Evolutionary conservation across 805 yeast species (phyloP).

Genomic region (Wickerhamiella lipophila): DNA sequence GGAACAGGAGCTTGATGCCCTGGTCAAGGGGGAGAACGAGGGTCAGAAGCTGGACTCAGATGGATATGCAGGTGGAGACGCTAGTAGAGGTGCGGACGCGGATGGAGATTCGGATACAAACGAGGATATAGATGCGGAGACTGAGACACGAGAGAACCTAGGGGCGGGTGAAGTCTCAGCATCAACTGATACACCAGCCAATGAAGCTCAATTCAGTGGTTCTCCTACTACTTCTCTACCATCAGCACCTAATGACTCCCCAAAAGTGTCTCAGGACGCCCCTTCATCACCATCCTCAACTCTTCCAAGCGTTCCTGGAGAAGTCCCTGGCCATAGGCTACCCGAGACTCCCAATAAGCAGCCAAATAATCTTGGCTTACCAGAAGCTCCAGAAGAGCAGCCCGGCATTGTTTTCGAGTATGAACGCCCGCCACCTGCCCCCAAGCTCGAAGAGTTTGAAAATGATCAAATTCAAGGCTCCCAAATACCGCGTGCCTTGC

Average conservation of each 20-base stretch:
- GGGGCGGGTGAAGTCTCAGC: too few relatives aligned
- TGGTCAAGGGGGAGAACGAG: background rate
- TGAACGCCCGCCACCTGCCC: conserved; percentile 11
- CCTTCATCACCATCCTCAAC: background rate
- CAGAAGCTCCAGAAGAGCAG: conserved; percentile 9
- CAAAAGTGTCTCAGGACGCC: too few relatives aligned
- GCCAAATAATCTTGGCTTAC: conserved; percentile 15
- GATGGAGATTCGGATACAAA: background rate
- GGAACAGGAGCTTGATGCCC: conserved; percentile 8
- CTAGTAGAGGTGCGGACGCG: background rate
- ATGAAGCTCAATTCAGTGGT: too few relatives aligned
- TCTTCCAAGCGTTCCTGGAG: background rate
- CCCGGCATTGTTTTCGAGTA: conserved; percentile 15
- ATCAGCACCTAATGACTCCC: background rate
- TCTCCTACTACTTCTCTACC: background rate
- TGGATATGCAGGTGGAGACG: background rate
- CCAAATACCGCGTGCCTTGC: too few relatives aligned
- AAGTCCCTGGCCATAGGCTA: conserved; percentile 13
- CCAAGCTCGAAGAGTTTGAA: conserved; percentile 14
- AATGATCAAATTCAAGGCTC: background rate
- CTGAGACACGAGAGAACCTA: too few relatives aligned
- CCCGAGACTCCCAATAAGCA: conserved; percentile 15
- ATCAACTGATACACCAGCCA: too few relatives aligned
- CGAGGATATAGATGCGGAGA: too few relatives aligned
- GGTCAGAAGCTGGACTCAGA: too few relatives aligned